Base-by-base conservation (phyloP, 73 alveolate species). In the Tetrahymena thermophila region DNA sequence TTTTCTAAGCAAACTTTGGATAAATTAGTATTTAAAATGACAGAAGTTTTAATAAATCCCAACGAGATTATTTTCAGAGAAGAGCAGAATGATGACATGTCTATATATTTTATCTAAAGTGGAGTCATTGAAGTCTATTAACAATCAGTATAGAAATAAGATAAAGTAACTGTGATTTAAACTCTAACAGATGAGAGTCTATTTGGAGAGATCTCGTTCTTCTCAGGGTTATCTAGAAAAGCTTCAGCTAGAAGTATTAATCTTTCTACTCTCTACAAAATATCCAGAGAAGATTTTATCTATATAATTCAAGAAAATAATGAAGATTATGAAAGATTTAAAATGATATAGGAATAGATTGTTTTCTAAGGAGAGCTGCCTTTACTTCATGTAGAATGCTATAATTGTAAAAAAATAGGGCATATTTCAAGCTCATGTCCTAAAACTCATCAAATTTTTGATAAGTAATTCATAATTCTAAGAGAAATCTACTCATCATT, bases 131-230 rank as follows among this genome's bases (percentile, higher is more conserved):
- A 56, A 56, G 14, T 56, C 14, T 56, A 56, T 25, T 23, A 56
- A 4, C 35, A 23, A 56, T 25, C 25, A 10, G 13, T 21, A 25
- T 23, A 56, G 11, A 23, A 21, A 23, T 13, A 7, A 56, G 25
- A 21, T 23, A 21, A 56, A 56, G 16, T 15, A 4, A 21, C 3
- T 40, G 44, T 40, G 34, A 56, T 56, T 56, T 0, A 56, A 16
- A 56, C 34, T 25, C 85, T 56, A 9, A 4, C 85, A 6, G 34
- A 56, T 0, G 34, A 56, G 25, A 25, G 34, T 21, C 34, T 21
- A 21, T 94, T 94, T 85, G 96, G 96, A 10, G 95, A 85, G 44
- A 44, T 31, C 16, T 83, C 94, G 42, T 94, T 94, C 35, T 94
- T 94, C 50, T 85, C 96, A 25, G 95, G 95, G 0, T 84, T 50